phyloP scores from a whole-genome alignment of 2,329 filamentous ascomycete species.

The Penicillium sp. region DNA sequence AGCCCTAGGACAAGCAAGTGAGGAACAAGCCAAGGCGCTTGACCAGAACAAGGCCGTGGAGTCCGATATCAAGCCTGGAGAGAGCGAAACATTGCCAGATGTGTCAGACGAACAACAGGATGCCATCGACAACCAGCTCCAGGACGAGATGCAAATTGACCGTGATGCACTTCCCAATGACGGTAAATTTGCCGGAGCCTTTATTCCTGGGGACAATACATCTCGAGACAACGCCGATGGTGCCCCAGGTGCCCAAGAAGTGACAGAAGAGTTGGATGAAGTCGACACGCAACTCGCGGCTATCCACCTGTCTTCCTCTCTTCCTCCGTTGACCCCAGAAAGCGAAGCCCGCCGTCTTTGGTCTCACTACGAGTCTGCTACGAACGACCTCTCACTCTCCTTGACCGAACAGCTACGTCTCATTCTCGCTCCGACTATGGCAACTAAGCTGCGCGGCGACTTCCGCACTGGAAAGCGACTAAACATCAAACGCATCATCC shows the following conservation, averaged over 20 bases:
- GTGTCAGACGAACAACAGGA: conserved; percentile 41
- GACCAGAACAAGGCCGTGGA: conserved; percentile 89
- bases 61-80: conserved; percentile 55
- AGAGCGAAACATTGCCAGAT: conserved; percentile 58
- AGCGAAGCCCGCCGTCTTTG: conserved; percentile 71
- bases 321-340: conserved; percentile 45
- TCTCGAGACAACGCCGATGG: conserved; percentile 29
- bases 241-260: conserved; percentile 40
- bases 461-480: conserved; percentile 97
- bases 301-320: conserved; percentile 65
- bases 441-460: conserved; percentile 92
- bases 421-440: conserved; percentile 89
- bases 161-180: conserved; percentile 34
- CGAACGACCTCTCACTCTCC: conserved; percentile 79
- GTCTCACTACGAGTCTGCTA: conserved; percentile 78
- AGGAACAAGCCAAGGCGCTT: conserved; percentile 81
- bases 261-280: conserved; percentile 47
- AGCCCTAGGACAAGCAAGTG: conserved; percentile 80
- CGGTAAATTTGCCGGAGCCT: conserved; percentile 48
- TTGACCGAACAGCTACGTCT: conserved; percentile 93
- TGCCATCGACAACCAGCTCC: conserved; percentile 47
- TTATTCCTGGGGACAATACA: conserved; percentile 51
- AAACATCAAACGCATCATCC: conserved; percentile 99
- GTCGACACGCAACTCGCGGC: conserved; percentile 60
- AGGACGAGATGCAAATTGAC: conserved; percentile 46